phyloP scores from a whole-genome alignment of 108 stramenopile species.

The Fistulifera solaris region DNA sequence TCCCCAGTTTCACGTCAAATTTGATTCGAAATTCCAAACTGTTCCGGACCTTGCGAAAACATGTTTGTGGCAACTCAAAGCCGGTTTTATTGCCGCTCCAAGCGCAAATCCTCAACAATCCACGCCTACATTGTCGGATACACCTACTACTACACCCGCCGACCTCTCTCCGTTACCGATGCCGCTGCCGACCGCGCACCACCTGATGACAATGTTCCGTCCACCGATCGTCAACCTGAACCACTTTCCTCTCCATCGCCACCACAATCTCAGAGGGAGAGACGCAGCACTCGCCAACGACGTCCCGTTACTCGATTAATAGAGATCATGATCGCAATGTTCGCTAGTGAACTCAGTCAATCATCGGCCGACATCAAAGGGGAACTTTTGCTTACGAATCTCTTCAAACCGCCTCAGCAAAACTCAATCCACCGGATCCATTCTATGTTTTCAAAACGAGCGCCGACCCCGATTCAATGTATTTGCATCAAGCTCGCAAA shows the following conservation, averaged over 20 bases:
- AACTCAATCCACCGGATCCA: conserved; percentile 4
- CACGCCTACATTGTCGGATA: too few species aligned
- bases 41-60: not conserved
- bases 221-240: too few species aligned
- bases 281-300: too few species aligned
- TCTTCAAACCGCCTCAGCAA: conserved; percentile 2
- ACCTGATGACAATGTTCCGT: too few species aligned
- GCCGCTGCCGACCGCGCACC: too few species aligned
- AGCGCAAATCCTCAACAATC: too few species aligned
- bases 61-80: conserved; percentile 3
- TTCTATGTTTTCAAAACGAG: conserved; percentile 4
- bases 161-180: too few species aligned
- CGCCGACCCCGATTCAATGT: conserved; percentile 29
- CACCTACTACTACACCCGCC: too few species aligned
- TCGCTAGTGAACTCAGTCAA: not conserved
- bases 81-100: not conserved
- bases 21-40: conserved; percentile 28
- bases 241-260: too few species aligned
- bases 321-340: conserved; percentile 3
- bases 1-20: conserved; percentile 30
- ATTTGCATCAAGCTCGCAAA: conserved; percentile 23
- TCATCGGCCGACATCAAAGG: not conserved
- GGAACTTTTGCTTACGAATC: conserved; percentile 8
- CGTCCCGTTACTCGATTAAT: not conserved
- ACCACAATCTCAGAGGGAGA: too few species aligned